Percentiles rank a stretch among this genome's conserved stretches.
Evolutionary conservation across 495 filamentous ascomycete species (phyloP).

Genomic region (Talaromyces proteolyticus): DNA sequence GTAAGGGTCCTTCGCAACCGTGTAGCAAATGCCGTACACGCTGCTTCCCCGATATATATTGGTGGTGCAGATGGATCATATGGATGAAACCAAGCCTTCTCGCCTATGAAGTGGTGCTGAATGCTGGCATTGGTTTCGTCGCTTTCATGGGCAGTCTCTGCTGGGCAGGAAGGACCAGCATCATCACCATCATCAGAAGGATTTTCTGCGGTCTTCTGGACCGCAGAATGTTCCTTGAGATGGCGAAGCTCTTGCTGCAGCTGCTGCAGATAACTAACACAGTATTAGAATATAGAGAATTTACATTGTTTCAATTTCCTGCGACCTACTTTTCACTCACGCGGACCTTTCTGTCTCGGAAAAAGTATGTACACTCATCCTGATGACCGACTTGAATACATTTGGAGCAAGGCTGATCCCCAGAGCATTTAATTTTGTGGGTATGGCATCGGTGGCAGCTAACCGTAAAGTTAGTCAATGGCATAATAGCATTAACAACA

Average conservation of each 20-base stretch:
- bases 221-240: conserved; percentile 28
- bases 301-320: not conserved
- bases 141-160: conserved; percentile 6
- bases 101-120: conserved; percentile 34
- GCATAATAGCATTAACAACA: not conserved
- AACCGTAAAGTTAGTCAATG: not conserved
- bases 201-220: conserved; percentile 21
- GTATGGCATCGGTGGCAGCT: conserved; percentile 41
- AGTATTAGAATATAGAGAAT: conserved; percentile 1
- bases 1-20: conserved; percentile 37
- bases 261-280: conserved; percentile 27
- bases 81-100: conserved; percentile 38
- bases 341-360: conserved; percentile 36
- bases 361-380: conserved; percentile 31
- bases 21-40: conserved; percentile 41
- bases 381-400: conserved; percentile 29
- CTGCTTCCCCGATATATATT: conserved; percentile 40
- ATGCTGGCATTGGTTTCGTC: conserved; percentile 27
- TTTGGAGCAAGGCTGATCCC: conserved; percentile 34
- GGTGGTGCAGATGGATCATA: conserved; percentile 38
- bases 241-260: conserved; percentile 32
- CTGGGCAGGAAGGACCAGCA: not conserved
- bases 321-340: conserved; percentile 36
- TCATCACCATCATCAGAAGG: not conserved
- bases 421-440: conserved; percentile 43